A percentile compares a stretch with the other conserved stretches of the same genome.
phyloP scores from a whole-genome alignment of 306 rosid genomes.

The Abrus pulchellus region DNA sequence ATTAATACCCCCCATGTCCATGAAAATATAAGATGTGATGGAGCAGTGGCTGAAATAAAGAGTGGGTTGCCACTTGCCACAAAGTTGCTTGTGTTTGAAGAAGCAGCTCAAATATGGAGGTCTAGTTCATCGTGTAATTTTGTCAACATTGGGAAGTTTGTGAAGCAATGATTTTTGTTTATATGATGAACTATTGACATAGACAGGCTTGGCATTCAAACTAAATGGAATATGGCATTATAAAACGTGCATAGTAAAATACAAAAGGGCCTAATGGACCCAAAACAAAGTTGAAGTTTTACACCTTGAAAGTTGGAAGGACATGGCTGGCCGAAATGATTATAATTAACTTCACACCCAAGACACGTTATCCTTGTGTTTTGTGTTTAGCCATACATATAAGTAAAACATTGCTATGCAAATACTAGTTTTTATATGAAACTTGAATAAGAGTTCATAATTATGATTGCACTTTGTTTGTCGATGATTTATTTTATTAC shows the following conservation, averaged over 20 bases:
- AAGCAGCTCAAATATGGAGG: conserved; percentile 16
- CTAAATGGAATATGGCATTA: conserved; percentile 17
- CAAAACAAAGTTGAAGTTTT: conserved; percentile 24
- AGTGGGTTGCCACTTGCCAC: conserved; percentile 5
- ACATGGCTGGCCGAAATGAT: conserved; percentile 41
- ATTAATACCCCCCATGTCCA: conserved; percentile 21
- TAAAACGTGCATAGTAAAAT: conserved; percentile 1
- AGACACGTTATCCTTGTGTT: conserved; percentile 34
- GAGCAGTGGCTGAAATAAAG: conserved; percentile 19
- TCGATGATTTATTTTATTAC: not conserved
- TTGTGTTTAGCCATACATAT: conserved; percentile 11
- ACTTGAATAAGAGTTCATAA: not conserved
- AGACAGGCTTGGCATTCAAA: conserved; percentile 31
- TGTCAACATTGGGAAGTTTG: conserved; percentile 19
- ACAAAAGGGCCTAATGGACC: conserved; percentile 33
- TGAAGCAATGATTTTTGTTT: conserved; percentile 25
- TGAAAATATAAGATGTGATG: conserved; percentile 15
- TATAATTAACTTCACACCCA: conserved; percentile 49
- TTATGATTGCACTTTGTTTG: not conserved
- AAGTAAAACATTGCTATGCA: not conserved
- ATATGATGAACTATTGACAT: not conserved
- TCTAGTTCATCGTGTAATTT: conserved; percentile 20
- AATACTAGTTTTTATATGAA: not conserved
- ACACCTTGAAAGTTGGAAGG: conserved; percentile 33
- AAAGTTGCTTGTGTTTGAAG: conserved; percentile 32